phyloP scores from a whole-genome alignment of 768 basidiomycete species.

The Omphalotus guepiniiformis region DNA sequence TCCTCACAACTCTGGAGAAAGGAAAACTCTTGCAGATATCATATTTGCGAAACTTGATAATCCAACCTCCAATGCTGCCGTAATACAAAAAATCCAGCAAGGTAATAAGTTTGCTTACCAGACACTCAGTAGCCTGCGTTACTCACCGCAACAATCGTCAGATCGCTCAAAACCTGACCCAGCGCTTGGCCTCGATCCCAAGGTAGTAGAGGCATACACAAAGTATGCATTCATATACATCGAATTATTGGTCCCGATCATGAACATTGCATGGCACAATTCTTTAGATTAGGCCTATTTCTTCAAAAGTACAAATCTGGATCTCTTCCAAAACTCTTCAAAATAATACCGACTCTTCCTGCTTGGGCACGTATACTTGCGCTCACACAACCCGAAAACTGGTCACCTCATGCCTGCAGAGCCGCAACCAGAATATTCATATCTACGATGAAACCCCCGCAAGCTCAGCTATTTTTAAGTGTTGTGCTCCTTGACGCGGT shows the following conservation, averaged over 20 bases:
- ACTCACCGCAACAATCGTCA: slow-evolving; percentile 16
- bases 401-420: slow-evolving; percentile 94
- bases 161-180: slow-evolving; percentile 66
- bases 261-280: slow-evolving; percentile 9
- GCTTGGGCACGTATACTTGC: slow-evolving; percentile 96
- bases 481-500: slow-evolving; percentile 90
- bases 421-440: slow-evolving; percentile 95
- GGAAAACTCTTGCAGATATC: slow-evolving; percentile 91
- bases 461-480: slow-evolving; percentile 88
- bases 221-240: slow-evolving; percentile 53
- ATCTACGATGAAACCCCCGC: slow-evolving; percentile 93
- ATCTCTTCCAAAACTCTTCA: slow-evolving; percentile 94
- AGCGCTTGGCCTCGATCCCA: slow-evolving; percentile 83
- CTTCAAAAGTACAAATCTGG: slow-evolving; percentile 90
- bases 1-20: slow-evolving; percentile 69
- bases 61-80: slow-evolving; percentile 48
- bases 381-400: slow-evolving; percentile 85
- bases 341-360: slow-evolving; percentile 93
- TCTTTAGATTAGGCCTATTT: slow-evolving; percentile 77
- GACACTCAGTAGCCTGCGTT: slow-evolving; percentile 4
- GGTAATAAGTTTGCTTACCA: slow-evolving; percentile 29
- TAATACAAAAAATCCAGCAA: slow-evolving; percentile 59
- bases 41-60: slow-evolving; percentile 91
- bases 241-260: background rate
- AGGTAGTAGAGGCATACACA: slow-evolving; percentile 88